These are phyloP conservation scores for Populus davidiana DNA, from an alignment of 345 rosid genomes.

Conservation along the genomic window DNA sequence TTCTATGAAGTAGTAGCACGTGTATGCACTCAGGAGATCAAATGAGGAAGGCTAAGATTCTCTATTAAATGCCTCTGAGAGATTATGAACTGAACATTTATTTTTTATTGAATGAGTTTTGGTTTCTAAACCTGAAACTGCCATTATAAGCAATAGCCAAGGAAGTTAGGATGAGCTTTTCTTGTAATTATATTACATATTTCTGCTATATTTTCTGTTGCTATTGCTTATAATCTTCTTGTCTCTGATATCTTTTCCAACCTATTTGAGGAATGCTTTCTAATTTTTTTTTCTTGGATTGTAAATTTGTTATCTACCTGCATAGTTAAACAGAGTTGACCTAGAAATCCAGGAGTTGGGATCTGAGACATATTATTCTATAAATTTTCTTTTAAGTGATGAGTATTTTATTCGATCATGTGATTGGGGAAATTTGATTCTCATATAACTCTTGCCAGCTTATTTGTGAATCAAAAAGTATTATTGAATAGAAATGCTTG, in stretches of 20 bases:
- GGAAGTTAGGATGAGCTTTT: not conserved
- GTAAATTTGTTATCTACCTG: constrained; percentile 6
- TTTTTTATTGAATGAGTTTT: not conserved
- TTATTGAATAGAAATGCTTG: not conserved
- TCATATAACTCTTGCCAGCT: not conserved
- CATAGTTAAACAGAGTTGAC: constrained; percentile 86
- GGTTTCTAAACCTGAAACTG: not conserved
- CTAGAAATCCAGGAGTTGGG: constrained; percentile 87
- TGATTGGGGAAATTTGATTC: too few relatives aligned
- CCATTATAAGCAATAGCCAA: not conserved
- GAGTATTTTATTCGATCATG: not conserved
- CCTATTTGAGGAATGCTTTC: not conserved
- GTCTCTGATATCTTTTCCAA: too few relatives aligned
- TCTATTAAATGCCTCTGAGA: not conserved
- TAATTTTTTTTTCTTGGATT: not conserved
- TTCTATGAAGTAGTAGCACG: too few relatives aligned
- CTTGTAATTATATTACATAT: not conserved
- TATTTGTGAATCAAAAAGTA: not conserved
- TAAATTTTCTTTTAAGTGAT: not conserved
- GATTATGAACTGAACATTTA: not conserved
- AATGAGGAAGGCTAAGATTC: not conserved
- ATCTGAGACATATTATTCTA: constrained; percentile 32
- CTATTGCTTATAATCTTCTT: too few relatives aligned
- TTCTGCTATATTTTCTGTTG: not conserved
- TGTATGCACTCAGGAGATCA: not conserved